A percentile compares a stretch with the other conserved stretches of the same genome.
Evolutionary conservation across 2,329 filamentous ascomycete genomes (phyloP).

Genomic region (Biscogniauxia marginata): DNA sequence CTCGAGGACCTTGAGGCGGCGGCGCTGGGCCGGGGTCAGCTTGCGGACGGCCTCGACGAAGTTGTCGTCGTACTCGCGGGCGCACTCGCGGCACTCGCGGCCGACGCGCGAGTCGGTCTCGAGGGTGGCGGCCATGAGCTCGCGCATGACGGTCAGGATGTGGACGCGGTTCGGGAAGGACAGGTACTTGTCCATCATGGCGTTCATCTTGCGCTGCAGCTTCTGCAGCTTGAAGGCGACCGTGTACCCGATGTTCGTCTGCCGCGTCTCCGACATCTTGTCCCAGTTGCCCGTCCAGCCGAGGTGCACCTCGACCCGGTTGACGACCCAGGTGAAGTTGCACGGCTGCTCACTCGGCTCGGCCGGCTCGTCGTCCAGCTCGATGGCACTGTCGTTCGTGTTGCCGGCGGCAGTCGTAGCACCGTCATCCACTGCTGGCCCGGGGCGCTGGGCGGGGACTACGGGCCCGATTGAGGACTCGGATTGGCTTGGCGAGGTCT

Average conservation of each 20-base stretch:
- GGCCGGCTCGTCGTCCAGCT: constrained; percentile 1
- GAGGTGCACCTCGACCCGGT: constrained; percentile 17
- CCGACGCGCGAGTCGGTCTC: constrained; percentile 15
- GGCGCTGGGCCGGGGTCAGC: constrained; percentile 13
- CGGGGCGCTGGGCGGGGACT: neutral
- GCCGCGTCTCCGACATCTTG: constrained; percentile 9
- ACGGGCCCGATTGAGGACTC: neutral
- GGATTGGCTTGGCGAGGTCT: neutral
- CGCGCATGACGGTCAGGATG: constrained; percentile 23
- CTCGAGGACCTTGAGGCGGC: constrained; percentile 15
- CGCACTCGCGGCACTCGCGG: constrained; percentile 9
- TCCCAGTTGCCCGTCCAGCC: constrained; percentile 20
- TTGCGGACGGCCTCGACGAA: constrained; percentile 16
- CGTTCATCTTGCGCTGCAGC: constrained; percentile 15
- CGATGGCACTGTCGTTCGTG: constrained; percentile 1
- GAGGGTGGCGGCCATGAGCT: constrained; percentile 17
- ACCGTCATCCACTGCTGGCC: neutral
- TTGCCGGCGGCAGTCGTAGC: neutral
- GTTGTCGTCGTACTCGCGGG: constrained; percentile 14
- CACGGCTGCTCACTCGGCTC: constrained; percentile 10
- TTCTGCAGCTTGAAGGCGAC: constrained; percentile 18
- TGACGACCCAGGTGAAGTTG: constrained; percentile 17
- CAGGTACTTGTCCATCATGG: constrained; percentile 11
- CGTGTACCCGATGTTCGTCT: constrained; percentile 8
- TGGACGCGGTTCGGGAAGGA: constrained; percentile 20